Percentiles rank a stretch among this genome's conserved stretches.
Evolutionary conservation across 2,329 filamentous ascomycete species (phyloP).

Genomic region (Emericellopsis cladophorae): DNA sequence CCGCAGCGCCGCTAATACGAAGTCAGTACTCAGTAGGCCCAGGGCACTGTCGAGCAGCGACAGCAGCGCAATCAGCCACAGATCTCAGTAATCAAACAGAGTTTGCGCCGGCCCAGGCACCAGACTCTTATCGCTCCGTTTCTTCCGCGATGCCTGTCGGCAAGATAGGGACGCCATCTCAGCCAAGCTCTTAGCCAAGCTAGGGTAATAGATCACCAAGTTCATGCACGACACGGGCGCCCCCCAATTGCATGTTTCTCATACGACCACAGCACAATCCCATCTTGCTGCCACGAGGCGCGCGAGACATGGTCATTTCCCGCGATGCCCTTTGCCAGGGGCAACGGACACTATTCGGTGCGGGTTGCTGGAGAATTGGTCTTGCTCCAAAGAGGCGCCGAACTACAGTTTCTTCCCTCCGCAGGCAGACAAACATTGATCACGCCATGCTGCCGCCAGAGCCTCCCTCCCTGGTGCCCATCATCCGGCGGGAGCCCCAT

Average conservation of each 20-base stretch:
- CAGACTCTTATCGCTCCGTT: background rate
- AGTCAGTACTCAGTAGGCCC: too few species aligned
- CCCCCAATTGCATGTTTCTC: background rate
- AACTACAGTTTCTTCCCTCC: too few species aligned
- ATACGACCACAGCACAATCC: background rate
- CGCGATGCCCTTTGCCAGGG: background rate
- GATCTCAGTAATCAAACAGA: constrained; percentile 2
- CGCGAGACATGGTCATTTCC: background rate
- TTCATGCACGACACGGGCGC: too few species aligned
- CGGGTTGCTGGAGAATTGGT: too few species aligned
- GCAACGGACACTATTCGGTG: too few species aligned
- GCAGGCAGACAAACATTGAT: too few species aligned
- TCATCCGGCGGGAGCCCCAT: too few species aligned
- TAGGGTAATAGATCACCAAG: background rate
- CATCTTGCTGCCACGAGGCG: background rate
- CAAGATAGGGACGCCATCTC: background rate
- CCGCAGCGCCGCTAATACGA: too few species aligned
- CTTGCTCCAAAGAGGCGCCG: too few species aligned
- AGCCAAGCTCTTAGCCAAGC: too few species aligned
- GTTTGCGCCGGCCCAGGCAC: background rate
- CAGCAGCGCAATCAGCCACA: background rate
- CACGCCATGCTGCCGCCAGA: too few species aligned
- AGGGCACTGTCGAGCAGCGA: background rate
- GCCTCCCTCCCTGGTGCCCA: too few species aligned
- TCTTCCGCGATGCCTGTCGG: background rate